Evolutionary conservation across 1,284 basidiomycete species (phyloP).

Genomic region (Cutaneotrichosporon sp.): DNA sequence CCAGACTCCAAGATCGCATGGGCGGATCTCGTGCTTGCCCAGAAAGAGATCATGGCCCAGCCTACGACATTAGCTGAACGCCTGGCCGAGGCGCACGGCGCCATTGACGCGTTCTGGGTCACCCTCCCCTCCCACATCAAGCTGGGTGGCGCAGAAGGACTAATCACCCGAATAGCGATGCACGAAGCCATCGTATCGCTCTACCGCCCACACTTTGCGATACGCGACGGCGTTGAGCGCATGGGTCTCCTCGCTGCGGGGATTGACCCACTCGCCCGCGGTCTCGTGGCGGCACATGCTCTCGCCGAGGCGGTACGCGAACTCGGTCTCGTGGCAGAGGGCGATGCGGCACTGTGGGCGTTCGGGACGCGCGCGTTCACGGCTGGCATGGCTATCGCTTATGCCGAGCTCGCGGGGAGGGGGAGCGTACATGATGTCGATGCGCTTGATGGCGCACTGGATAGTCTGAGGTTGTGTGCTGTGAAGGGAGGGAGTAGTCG

Average conservation of each 20-base stretch:
- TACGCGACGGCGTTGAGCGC: not conserved
- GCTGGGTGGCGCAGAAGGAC: slow-evolving; percentile 39
- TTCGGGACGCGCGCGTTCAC: slow-evolving; percentile 7
- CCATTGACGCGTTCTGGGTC: not conserved
- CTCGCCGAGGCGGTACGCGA: slow-evolving; percentile 6
- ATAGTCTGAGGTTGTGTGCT: not conserved
- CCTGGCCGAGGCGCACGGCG: not conserved
- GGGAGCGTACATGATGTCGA: not conserved
- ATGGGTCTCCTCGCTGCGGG: not conserved
- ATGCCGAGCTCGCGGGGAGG: slow-evolving; percentile 8
- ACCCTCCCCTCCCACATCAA: not conserved
- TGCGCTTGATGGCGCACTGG: slow-evolving; percentile 4
- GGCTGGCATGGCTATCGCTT: slow-evolving; percentile 10
- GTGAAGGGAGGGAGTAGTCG: not conserved
- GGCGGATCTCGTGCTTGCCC: not conserved
- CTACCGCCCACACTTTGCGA: not conserved
- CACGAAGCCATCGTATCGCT: not conserved
- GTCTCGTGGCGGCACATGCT: not conserved
- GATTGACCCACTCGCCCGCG: not conserved
- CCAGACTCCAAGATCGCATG: slow-evolving; percentile 1
- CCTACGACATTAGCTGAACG: not conserved
- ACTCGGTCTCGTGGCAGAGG: slow-evolving; percentile 2
- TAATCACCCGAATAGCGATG: slow-evolving; percentile 25
- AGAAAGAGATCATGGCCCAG: not conserved
- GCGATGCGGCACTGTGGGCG: not conserved